These are phyloP conservation scores for Neonectria punicea DNA, from an alignment of 2,329 filamentous ascomycete genomes.

Conservation along the genomic window DNA sequence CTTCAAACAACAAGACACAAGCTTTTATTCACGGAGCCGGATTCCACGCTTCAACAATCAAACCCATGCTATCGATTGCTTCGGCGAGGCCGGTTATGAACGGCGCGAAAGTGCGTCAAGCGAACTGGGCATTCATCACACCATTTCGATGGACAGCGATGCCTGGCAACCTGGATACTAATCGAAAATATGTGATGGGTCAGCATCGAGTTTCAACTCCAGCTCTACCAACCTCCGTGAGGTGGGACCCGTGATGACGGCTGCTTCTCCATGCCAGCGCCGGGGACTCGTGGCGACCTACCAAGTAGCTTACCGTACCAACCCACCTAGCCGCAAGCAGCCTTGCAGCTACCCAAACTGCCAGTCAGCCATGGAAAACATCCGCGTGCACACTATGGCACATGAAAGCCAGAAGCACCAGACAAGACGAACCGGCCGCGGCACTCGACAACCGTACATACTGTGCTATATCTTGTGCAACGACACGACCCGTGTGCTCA, in stretches of 20 bases:
- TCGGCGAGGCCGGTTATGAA: slow-evolving; percentile 13
- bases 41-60: background rate
- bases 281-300: background rate
- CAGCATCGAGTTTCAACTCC: slow-evolving; percentile 4
- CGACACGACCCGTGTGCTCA: background rate
- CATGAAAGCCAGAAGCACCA: slow-evolving; percentile 30
- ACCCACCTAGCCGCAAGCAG: background rate
- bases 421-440: slow-evolving; percentile 20
- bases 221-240: slow-evolving; percentile 3
- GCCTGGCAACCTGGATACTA: background rate
- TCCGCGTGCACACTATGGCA: slow-evolving; percentile 17
- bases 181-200: slow-evolving; percentile 5
- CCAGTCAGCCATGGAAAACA: slow-evolving; percentile 12
- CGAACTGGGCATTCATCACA: background rate
- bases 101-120: background rate
- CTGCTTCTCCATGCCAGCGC: background rate
- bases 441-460: slow-evolving; percentile 15
- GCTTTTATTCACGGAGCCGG: background rate
- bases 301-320: background rate
- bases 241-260: slow-evolving; percentile 21
- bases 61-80: background rate
- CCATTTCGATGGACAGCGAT: slow-evolving; percentile 16
- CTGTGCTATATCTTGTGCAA: background rate
- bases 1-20: slow-evolving; percentile 5
- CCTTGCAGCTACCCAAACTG: slow-evolving; percentile 9